Conservation (phyloP, 768 basidiomycete species). For the Tulasnella sp. region DNA sequence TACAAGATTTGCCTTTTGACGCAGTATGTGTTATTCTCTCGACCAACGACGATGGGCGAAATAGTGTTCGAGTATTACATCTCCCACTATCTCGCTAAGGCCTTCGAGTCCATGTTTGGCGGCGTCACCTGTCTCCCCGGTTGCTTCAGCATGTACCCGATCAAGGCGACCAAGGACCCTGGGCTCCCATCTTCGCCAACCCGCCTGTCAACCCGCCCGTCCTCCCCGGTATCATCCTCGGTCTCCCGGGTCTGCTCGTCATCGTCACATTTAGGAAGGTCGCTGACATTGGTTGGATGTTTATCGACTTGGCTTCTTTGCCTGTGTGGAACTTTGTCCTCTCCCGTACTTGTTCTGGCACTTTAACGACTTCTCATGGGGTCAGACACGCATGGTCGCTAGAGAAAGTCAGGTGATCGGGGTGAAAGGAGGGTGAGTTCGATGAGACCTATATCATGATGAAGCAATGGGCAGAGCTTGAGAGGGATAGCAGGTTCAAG, state of each 20-base stretch:
- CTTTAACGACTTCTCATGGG: constrained; percentile 98
- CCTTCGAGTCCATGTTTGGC: constrained; percentile 98
- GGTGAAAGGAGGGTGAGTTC: constrained; percentile 95
- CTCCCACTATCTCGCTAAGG: constrained; percentile 97
- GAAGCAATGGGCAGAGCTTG: constrained; percentile 99
- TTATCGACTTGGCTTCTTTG: constrained; percentile 82
- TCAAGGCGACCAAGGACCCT: constrained; percentile 94
- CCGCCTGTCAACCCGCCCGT: constrained; percentile 75
- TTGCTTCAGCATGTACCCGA: constrained; percentile 99
- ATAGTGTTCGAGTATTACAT: constrained; percentile 99
- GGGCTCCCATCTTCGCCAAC: constrained; percentile 97
- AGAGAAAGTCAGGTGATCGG: constrained; percentile 62
- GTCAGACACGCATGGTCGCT: constrained; percentile 74
- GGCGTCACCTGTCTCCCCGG: constrained; percentile 99
- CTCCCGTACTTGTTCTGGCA: constrained; percentile 97
- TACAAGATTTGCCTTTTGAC: constrained; percentile 61
- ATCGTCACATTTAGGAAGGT: constrained; percentile 92
- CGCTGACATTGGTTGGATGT: constrained; percentile 95
- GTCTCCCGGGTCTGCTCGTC: constrained; percentile 90
- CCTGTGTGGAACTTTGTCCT: constrained; percentile 97
- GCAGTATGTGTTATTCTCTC: neutral
- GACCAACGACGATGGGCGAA: constrained; percentile 7
- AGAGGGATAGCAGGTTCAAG: constrained; percentile 91
- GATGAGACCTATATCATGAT: constrained; percentile 94
- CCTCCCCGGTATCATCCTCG: constrained; percentile 86